Conservation (phyloP, 1,284 basidiomycete genomes). For the Phlebopus sp. region DNA sequence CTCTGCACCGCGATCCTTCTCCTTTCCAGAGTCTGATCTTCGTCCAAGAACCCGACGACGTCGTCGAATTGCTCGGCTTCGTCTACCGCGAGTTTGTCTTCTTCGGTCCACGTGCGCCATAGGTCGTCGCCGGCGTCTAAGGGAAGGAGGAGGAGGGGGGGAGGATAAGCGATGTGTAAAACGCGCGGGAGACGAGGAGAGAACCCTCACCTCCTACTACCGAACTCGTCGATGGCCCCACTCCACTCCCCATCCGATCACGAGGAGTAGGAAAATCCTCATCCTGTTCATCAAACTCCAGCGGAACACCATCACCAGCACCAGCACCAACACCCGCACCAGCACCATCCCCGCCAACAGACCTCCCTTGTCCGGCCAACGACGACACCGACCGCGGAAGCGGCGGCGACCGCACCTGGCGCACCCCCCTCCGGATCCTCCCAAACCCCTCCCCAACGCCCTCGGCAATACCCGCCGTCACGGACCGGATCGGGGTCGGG, state of each 20-base stretch:
- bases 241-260: no score
- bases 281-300: slow-evolving; percentile 73
- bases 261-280: slow-evolving; percentile 63
- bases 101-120: slow-evolving; percentile 53
- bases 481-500: slow-evolving; percentile 49
- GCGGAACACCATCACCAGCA: slow-evolving; percentile 37
- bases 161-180: neutral
- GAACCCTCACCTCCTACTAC: neutral
- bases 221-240: no score
- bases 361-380: no score
- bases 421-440: slow-evolving; percentile 52
- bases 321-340: slow-evolving; percentile 8
- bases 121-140: slow-evolving; percentile 34
- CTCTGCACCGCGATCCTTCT: slow-evolving; percentile 8
- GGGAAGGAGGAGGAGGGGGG: no score
- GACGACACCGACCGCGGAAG: slow-evolving; percentile 5
- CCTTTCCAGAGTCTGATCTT: slow-evolving; percentile 42
- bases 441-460: slow-evolving; percentile 58
- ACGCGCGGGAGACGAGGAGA: neutral
- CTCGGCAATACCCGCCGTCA: slow-evolving; percentile 48
- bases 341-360: no score
- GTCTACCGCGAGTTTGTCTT: slow-evolving; percentile 47
- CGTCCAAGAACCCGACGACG: slow-evolving; percentile 60
- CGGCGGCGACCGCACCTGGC: slow-evolving; percentile 41
- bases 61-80: slow-evolving; percentile 67